Evolutionary conservation across 2,329 filamentous ascomycete species (phyloP).

Genomic region (Diaporthe ampelina): DNA sequence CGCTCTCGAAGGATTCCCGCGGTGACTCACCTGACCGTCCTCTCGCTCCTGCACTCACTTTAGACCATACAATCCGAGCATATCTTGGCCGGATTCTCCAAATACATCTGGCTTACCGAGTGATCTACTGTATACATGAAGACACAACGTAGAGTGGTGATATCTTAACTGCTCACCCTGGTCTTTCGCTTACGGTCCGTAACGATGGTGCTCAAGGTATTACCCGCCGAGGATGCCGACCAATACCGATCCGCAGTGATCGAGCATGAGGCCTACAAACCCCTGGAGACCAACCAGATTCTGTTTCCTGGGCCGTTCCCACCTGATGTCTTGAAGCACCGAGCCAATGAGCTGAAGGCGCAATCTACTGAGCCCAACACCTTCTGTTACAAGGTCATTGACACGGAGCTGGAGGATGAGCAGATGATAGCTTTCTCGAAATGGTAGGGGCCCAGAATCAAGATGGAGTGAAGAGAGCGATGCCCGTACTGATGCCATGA

Average conservation of each 20-base stretch:
- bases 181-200: not conserved
- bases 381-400: constrained; percentile 51
- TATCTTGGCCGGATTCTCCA: not conserved
- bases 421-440: constrained; percentile 51
- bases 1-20: not conserved
- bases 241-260: constrained; percentile 53
- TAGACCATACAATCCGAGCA: not conserved
- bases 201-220: constrained; percentile 55
- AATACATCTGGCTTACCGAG: not conserved
- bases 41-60: not conserved
- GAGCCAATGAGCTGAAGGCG: constrained; percentile 37
- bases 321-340: constrained; percentile 32
- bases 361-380: constrained; percentile 45
- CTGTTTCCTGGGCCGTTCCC: constrained; percentile 48
- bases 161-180: not conserved
- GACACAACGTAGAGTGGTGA: not conserved
- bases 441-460: constrained; percentile 45
- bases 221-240: constrained; percentile 53
- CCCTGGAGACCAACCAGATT: constrained; percentile 49
- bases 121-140: not conserved
- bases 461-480: too few relatives aligned
- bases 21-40: constrained; percentile 21
- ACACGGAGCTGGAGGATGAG: constrained; percentile 49
- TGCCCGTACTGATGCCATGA: not conserved
- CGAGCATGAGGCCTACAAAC: constrained; percentile 54